These are phyloP conservation scores for Oryza glaberrima DNA, from an alignment of 176 grass and related monocot species.

Conservation along the genomic window DNA sequence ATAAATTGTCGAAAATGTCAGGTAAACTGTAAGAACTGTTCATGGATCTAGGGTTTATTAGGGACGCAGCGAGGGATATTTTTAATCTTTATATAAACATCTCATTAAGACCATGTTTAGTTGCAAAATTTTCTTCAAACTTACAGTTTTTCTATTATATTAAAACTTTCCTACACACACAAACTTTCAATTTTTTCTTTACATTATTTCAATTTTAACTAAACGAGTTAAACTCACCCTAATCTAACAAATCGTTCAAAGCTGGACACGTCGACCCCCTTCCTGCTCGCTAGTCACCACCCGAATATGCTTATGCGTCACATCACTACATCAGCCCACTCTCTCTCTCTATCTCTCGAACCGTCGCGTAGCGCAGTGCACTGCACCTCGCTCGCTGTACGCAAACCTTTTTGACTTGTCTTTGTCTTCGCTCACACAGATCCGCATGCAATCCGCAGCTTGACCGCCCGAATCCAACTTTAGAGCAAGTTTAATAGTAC, in stretches of 20 bases:
- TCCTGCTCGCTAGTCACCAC: neutral
- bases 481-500: no score
- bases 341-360: neutral
- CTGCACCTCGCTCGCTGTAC: neutral
- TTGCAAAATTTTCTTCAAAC: no score
- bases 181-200: no score
- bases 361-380: neutral
- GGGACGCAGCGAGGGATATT: no score
- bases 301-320: neutral
- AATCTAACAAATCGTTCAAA: neutral
- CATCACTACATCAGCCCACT: neutral
- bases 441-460: neutral
- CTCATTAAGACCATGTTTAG: no score
- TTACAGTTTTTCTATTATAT: no score
- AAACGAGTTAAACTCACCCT: neutral
- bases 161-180: no score
- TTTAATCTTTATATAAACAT: neutral
- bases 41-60: no score
- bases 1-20: neutral
- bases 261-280: neutral
- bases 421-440: neutral
- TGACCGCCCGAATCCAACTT: neutral
- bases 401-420: neutral
- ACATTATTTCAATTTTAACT: no score
- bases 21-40: no score